phyloP scores from a whole-genome alignment of 1,139 yeast genomes.

The Yamadazyma jaroonii region DNA sequence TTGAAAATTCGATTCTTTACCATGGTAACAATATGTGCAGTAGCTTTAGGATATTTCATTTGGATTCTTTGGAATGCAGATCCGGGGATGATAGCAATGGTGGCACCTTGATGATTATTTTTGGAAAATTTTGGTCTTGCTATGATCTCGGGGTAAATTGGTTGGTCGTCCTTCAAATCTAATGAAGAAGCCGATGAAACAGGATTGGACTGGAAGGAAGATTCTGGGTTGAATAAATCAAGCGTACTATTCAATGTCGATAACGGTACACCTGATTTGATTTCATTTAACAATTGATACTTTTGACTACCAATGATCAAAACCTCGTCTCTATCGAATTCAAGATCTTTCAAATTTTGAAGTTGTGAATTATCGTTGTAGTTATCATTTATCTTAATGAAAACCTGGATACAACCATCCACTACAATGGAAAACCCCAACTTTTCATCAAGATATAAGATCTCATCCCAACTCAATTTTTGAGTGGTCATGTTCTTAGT shows the following conservation, averaged over 20 bases:
- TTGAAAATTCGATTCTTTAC: conserved; percentile 81
- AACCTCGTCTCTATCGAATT: conserved; percentile 39
- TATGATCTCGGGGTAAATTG: conserved; percentile 27
- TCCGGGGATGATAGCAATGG: conserved; percentile 89
- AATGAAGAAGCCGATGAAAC: conserved; percentile 15
- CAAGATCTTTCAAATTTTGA: conserved; percentile 20
- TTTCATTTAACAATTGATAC: conserved; percentile 80
- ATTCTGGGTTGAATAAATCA: conserved; percentile 45
- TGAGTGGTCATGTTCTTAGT: conserved; percentile 92
- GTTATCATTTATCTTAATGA: conserved; percentile 48
- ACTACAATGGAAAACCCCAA: conserved; percentile 92
- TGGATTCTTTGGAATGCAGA: conserved; percentile 77
- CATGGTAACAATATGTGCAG: conserved; percentile 93
- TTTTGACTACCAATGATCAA: conserved; percentile 46
- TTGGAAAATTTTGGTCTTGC: conserved; percentile 51
- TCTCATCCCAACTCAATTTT: conserved; percentile 74
- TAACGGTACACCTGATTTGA: conserved; percentile 81
- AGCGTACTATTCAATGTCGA: conserved; percentile 80
- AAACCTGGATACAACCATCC: conserved; percentile 85
- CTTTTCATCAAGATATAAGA: conserved; percentile 66
- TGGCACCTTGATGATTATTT: conserved; percentile 46
- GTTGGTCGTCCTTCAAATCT: conserved; percentile 6
- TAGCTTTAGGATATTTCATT: conserved; percentile 77
- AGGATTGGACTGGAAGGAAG: conserved; percentile 1
- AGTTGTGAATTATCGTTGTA: conserved; percentile 5